phyloP scores from a whole-genome alignment of 306 rosid genomes.

The Morella rubra region DNA sequence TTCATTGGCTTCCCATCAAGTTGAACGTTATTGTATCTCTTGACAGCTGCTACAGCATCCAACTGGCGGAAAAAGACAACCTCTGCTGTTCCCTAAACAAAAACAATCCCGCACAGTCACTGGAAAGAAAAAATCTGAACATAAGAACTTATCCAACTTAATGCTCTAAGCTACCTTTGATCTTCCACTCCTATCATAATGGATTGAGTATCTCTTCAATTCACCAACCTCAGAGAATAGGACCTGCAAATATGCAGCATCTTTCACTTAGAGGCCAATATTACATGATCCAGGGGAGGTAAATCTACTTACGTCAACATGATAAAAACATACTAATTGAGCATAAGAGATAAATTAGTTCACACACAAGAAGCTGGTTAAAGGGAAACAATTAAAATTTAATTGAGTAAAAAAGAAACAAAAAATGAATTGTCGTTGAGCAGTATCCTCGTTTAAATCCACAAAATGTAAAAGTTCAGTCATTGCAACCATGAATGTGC shows the following conservation, averaged over 20 bases:
- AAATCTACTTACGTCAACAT: neutral
- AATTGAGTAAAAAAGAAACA: neutral
- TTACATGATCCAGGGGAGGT: slow-evolving; percentile 3
- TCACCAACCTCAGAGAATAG: slow-evolving; percentile 62
- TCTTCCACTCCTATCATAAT: slow-evolving; percentile 62
- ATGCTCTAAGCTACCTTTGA: slow-evolving; percentile 42
- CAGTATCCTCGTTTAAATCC: neutral
- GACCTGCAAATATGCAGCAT: slow-evolving; percentile 35
- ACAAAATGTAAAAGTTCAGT: neutral
- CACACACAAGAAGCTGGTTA: neutral
- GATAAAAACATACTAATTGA: neutral
- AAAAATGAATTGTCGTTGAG: neutral
- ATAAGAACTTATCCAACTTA: neutral
- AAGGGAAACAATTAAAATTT: neutral
- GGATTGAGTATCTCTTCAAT: slow-evolving; percentile 44
- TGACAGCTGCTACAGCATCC: slow-evolving; percentile 60
- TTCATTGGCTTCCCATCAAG: slow-evolving; percentile 63
- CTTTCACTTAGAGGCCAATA: slow-evolving; percentile 18
- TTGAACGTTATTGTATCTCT: slow-evolving; percentile 47
- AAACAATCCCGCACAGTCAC: slow-evolving; percentile 11
- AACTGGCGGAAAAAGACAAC: slow-evolving; percentile 44
- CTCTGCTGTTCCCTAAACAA: slow-evolving; percentile 61
- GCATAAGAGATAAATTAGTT: neutral
- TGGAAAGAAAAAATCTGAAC: neutral
- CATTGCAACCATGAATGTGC: neutral